Conservation (phyloP, 208 protist genomes). For the Kentomonas sorsogonicus region DNA sequence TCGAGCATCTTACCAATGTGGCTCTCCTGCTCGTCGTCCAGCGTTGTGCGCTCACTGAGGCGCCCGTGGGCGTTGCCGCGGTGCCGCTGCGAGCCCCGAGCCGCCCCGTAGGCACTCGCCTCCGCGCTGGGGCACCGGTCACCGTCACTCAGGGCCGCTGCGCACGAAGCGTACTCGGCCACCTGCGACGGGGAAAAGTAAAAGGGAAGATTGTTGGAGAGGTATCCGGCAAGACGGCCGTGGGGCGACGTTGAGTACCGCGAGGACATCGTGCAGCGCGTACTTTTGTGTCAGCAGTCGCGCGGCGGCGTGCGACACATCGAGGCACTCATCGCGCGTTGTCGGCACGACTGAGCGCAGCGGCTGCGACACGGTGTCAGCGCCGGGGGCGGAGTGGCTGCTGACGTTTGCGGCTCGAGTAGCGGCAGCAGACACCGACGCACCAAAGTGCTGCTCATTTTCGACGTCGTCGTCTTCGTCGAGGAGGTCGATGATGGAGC, state of each 20-base stretch:
- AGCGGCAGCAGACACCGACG: no score
- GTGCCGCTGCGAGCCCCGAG: background rate
- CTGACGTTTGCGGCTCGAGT: no score
- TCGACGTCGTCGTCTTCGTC: no score
- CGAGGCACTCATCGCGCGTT: slow-evolving; percentile 66
- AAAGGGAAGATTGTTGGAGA: slow-evolving; percentile 60
- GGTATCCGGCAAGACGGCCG: slow-evolving; percentile 54
- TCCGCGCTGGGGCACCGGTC: slow-evolving; percentile 5
- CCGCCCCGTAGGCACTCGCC: no score
- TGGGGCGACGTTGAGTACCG: slow-evolving; percentile 49
- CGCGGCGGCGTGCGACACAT: slow-evolving; percentile 68
- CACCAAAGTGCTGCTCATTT: no score
- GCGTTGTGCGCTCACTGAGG: slow-evolving; percentile 16
- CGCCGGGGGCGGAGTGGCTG: no score
- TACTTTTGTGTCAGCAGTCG: slow-evolving; percentile 83
- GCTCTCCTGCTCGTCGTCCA: slow-evolving; percentile 31
- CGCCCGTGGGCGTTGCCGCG: background rate
- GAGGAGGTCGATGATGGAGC: no score
- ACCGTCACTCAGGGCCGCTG: slow-evolving; percentile 34
- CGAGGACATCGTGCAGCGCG: slow-evolving; percentile 33
- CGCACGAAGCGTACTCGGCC: slow-evolving; percentile 37
- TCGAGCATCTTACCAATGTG: slow-evolving; percentile 27
- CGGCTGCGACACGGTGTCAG: no score
- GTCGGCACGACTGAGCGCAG: slow-evolving; percentile 25
- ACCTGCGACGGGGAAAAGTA: slow-evolving; percentile 67